Base-by-base conservation (phyloP, 345 rosid species). In the Trapa bicornis region DNA sequence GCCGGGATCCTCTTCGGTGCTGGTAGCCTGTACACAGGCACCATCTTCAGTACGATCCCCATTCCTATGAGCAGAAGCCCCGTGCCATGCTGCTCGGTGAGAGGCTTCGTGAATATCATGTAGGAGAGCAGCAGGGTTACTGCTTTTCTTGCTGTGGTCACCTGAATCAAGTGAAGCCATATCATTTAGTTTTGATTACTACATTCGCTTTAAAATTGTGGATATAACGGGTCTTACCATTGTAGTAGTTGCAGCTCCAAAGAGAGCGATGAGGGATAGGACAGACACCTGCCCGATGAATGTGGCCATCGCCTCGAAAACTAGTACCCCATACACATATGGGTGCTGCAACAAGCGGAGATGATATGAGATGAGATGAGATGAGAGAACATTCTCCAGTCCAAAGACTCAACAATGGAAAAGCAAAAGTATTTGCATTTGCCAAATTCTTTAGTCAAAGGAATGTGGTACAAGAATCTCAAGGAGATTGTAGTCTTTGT, bases 221-320 rank as follows among this genome's bases (percentile, higher is more conserved):
- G 37, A 7, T 13, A 57, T 43, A 42, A n/a, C 42, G 50, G 45
- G 14, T 5, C 8, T 70, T 85, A 94, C 99, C 92, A 94, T 87
- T 52, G 99, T 96, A 37, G 99, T 94, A 32, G 92, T 86, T 35
- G 99, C 97, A 16, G 99, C 99, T 56, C 99, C 97, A 10, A 91
- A 94, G 67, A 94, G 78, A 57, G 99, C 97, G 65, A 89, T 89
- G 71, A 94, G 96, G 5, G 97, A 94, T 56, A 94, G 68, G 67
- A 91, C 99, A 13, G 99, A 91, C 61, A 91, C 88, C 80, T 94
- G 97, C 39, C 99, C 97, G 5, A 94, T 77, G 77, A 91, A 91
- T 13, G 97, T 94, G 53, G 96, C 97, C 97, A 91, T 80, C 45
- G 99, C 96, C 84, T 91, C 99, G 32, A 94, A 94, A 32, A 94